These are phyloP conservation scores for Alloteropsis semialata DNA, from an alignment of 176 grass and related monocot genomes.

Conservation along the genomic window DNA sequence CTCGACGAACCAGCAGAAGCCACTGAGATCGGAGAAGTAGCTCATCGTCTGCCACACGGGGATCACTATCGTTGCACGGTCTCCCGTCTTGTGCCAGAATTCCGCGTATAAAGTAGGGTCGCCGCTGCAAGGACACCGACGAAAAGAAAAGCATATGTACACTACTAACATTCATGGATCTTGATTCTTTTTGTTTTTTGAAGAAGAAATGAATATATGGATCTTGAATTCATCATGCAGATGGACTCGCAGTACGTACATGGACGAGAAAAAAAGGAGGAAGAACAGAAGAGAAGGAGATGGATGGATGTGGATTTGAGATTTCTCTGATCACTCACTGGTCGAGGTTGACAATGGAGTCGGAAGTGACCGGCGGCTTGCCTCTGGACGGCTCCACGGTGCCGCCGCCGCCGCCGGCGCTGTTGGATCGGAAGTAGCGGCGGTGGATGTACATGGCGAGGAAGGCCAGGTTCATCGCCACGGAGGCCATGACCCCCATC, in stretches of 20 bases:
- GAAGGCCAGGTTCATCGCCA: conserved; percentile 19
- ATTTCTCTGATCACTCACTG: conserved; percentile 61
- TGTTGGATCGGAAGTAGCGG: not conserved
- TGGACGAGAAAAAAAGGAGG: too few relatives aligned
- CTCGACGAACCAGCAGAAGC: conserved; percentile 75
- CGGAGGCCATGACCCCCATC: conserved; percentile 26
- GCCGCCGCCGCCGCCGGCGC: too few relatives aligned
- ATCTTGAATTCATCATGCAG: not conserved
- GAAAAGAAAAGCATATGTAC: not conserved
- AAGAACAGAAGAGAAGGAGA: too few relatives aligned
- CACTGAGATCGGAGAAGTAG: conserved; percentile 62
- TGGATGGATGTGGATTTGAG: not conserved
- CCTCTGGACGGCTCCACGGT: conserved; percentile 4
- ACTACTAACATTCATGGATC: not conserved
- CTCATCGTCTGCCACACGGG: conserved; percentile 65
- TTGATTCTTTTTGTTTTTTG: too few relatives aligned
- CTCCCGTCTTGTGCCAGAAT: conserved; percentile 56
- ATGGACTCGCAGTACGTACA: too few relatives aligned
- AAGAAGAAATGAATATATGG: too few relatives aligned
- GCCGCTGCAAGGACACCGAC: conserved; percentile 38
- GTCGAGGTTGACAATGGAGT: conserved; percentile 55
- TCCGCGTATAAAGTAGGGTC: conserved; percentile 65
- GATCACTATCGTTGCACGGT: conserved; percentile 46
- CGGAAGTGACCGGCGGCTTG: not conserved
- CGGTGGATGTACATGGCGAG: conserved; percentile 23